phyloP scores from a whole-genome alignment of 2,329 filamentous ascomycete species.

The Dactylella cylindrospora region DNA sequence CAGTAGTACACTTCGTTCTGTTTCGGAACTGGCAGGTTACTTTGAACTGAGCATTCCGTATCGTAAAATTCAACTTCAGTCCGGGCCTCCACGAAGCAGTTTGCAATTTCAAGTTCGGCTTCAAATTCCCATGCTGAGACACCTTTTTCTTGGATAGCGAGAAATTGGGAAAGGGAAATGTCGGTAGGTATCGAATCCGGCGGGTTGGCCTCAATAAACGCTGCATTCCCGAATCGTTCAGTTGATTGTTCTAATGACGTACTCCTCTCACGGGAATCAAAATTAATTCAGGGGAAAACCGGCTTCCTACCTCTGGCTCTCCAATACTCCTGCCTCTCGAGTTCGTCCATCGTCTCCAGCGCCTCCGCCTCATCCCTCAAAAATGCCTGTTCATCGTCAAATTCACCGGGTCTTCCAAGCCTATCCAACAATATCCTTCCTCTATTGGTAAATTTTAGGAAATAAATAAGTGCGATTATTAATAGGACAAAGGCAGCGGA shows the following conservation, averaged over 20 bases:
- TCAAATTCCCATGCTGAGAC: constrained; percentile 99
- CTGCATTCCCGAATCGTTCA: too few species aligned
- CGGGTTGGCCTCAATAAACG: constrained; percentile 89
- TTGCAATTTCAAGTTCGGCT: constrained; percentile 96
- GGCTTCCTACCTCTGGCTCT: constrained; percentile 86
- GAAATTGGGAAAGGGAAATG: constrained; percentile 94
- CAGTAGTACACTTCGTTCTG: constrained; percentile 99
- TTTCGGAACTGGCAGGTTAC: constrained; percentile 93
- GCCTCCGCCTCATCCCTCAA: constrained; percentile 91
- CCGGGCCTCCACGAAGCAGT: constrained; percentile 94
- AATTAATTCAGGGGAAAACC: neutral
- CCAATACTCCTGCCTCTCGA: constrained; percentile 84
- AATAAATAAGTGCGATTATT: constrained; percentile 80
- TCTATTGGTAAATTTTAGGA: constrained; percentile 84
- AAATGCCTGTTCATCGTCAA: constrained; percentile 96
- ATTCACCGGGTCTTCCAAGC: constrained; percentile 89
- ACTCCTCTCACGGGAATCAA: too few species aligned
- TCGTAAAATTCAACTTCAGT: constrained; percentile 99
- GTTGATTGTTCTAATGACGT: too few species aligned
- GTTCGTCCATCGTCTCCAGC: constrained; percentile 90
- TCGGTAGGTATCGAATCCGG: constrained; percentile 94
- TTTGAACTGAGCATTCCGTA: constrained; percentile 94
- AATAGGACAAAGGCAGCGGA: constrained; percentile 82
- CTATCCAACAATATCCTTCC: constrained; percentile 92
- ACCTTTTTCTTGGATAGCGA: constrained; percentile 98